Percentiles rank a stretch among this genome's conserved stretches.
phyloP scores from a whole-genome alignment of 495 filamentous ascomycete genomes.

The Filosporella fistucella region DNA sequence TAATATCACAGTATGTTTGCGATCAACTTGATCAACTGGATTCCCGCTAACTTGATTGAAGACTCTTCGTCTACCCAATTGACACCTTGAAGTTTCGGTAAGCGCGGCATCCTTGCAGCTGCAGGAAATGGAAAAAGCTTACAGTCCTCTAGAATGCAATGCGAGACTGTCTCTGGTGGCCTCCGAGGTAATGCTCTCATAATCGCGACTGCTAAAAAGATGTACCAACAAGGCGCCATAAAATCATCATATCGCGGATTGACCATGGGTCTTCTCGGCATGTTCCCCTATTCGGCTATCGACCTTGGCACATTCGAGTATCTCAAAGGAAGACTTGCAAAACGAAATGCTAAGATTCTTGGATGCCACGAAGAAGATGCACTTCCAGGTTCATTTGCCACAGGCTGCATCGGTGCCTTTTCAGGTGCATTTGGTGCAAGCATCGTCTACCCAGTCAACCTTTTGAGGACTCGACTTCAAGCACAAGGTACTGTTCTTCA shows the following conservation, averaged over 20 bases:
- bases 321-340: slow-evolving; percentile 69
- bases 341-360: slow-evolving; percentile 62
- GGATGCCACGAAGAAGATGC: slow-evolving; percentile 80
- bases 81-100: slow-evolving; percentile 88
- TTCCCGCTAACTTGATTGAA: slow-evolving; percentile 29
- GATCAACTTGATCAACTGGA: slow-evolving; percentile 3
- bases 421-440: slow-evolving; percentile 93
- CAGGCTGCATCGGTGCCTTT: slow-evolving; percentile 79
- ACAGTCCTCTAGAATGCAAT: slow-evolving; percentile 63
- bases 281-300: slow-evolving; percentile 97
- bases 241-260: slow-evolving; percentile 86
- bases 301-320: slow-evolving; percentile 95
- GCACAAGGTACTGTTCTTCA: slow-evolving; percentile 91
- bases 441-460: slow-evolving; percentile 91
- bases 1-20: slow-evolving; percentile 76
- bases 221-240: slow-evolving; percentile 71
- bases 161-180: slow-evolving; percentile 83
- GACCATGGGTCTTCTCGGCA: slow-evolving; percentile 85
- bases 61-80: slow-evolving; percentile 90
- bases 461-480: slow-evolving; percentile 89
- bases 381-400: slow-evolving; percentile 67
- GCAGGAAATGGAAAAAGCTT: no score
- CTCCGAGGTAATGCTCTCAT: slow-evolving; percentile 82
- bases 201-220: slow-evolving; percentile 72
- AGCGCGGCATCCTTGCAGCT: slow-evolving; percentile 10